A percentile compares a stretch with the other conserved stretches of the same genome.
Evolutionary conservation across 192 early-diverging fungal genomes (phyloP).

Genomic region (Umbelopsis ramanniana): DNA sequence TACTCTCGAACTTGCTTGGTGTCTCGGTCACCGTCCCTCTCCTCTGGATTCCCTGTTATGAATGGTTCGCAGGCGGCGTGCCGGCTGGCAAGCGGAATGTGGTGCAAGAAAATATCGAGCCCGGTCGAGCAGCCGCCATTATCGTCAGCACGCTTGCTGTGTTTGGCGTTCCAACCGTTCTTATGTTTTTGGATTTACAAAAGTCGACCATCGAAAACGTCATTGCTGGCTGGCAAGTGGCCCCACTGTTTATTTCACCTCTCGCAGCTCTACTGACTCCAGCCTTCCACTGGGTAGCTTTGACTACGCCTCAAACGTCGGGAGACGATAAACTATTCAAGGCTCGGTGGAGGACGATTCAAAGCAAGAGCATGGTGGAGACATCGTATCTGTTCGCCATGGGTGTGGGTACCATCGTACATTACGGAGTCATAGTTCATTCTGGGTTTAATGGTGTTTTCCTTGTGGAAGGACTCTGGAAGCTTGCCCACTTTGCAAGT

Average conservation of each 20-base stretch:
- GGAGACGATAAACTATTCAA: conserved; percentile 16
- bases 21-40: conserved; percentile 23
- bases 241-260: background rate
- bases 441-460: background rate
- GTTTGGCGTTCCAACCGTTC: background rate
- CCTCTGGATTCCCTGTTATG: conserved; percentile 23
- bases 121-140: background rate
- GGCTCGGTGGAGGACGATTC: conserved; percentile 12
- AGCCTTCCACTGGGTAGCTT: background rate
- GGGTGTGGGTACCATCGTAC: background rate
- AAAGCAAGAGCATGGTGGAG: conserved; percentile 12
- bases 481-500: background rate
- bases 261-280: background rate
- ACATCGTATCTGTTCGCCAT: background rate
- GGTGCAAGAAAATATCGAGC: background rate
- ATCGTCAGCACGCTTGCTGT: background rate
- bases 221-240: conserved; percentile 5
- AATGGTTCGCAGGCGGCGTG: background rate
- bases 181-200: conserved; percentile 5
- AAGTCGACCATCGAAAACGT: background rate
- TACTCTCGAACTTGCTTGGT: conserved; percentile 11
- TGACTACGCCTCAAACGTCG: background rate
- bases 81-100: conserved; percentile 1
- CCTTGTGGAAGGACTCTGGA: background rate
- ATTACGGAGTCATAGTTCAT: conserved; percentile 1